Base-by-base conservation (phyloP, 2,329 filamentous ascomycete genomes). In the Mariannaea elegans region DNA sequence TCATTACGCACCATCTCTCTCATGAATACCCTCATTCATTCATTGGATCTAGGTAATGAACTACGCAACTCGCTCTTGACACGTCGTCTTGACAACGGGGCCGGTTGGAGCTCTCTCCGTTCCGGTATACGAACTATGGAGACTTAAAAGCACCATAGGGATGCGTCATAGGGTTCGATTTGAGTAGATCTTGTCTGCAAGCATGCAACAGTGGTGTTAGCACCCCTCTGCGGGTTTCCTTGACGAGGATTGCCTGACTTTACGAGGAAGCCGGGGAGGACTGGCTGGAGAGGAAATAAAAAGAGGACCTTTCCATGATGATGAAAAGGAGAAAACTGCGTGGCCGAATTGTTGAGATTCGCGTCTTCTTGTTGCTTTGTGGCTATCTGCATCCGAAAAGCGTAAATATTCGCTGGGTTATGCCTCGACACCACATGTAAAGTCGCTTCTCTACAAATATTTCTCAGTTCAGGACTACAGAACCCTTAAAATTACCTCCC, bases 131-230 rank as follows among this genome's bases (percentile, higher is more conserved):
- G 47, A 50, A 50, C 32, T 21, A 50, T 21, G 12, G 31, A 21
- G n/a, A 16, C 21, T 27, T 29, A 29, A 29, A 50, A 50, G 47
- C 21, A n/a, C 19, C 7, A 24, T 10, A 50, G 47, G 47, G n/a
- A 50, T 50, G 32, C 27, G 16, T 29, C 32, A 32, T 23, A 38
- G 31, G 36, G 47, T 16, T 50, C n/a, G n/a, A n/a, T n/a, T n/a
- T n/a, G 61, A 68, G 61, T 63, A 56, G 56, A 68, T 68, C 65
- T 57, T 65, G 27, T 41, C 49, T 27, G 6, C 36, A 47, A 41
- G 38, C 62, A 61, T 53, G 21, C 46, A 46, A 21, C 41, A n/a
- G 7, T 12, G 38, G 24, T 19, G 19, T 21, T 16, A 18, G 7
- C 7, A 31, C 16, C 23, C 41, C 42, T 38, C 18, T n/a, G 29